Percentiles rank a stretch among this genome's conserved stretches.
phyloP scores from a whole-genome alignment of 352 stramenopile species.

The Phytophthora hibernalis region DNA sequence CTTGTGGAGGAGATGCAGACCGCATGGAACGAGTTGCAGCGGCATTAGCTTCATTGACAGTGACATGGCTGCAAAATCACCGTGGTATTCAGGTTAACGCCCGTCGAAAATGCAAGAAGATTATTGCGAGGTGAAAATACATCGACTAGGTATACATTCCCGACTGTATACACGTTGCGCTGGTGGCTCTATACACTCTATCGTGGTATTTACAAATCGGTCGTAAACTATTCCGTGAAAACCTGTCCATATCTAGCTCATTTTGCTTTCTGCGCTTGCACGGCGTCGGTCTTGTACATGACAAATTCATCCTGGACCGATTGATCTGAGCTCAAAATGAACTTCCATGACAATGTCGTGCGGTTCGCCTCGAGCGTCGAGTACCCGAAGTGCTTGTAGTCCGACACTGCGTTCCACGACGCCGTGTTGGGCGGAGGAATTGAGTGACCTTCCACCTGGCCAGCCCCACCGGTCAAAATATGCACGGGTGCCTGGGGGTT shows the following conservation, averaged over 20 bases:
- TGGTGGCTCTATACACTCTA: too few relatives aligned
- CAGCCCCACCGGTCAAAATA: slow-evolving; percentile 64
- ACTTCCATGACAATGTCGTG: slow-evolving; percentile 42
- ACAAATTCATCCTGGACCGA: slow-evolving; percentile 43
- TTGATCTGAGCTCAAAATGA: slow-evolving; percentile 31
- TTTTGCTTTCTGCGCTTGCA: not conserved
- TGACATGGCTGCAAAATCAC: too few relatives aligned
- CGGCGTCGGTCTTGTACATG: slow-evolving; percentile 37
- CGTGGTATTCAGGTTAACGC: too few relatives aligned
- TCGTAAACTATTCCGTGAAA: too few relatives aligned
- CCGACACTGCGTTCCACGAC: slow-evolving; percentile 52
- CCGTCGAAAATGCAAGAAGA: too few relatives aligned
- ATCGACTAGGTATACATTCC: too few relatives aligned
- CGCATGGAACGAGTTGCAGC: not conserved
- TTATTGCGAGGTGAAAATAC: too few relatives aligned
- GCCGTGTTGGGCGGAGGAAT: slow-evolving; percentile 16
- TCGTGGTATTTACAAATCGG: too few relatives aligned
- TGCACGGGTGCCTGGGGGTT: slow-evolving; percentile 73
- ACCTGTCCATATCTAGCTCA: not conserved
- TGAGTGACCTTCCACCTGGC: slow-evolving; percentile 61
- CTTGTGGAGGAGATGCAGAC: not conserved
- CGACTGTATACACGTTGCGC: too few relatives aligned
- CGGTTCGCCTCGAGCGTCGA: slow-evolving; percentile 46
- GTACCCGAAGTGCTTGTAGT: slow-evolving; percentile 60
- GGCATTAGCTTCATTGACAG: not conserved